Percentiles rank a stretch among this genome's conserved stretches.
These are phyloP conservation scores for Termitomyces sp. DNA, from an alignment of 768 basidiomycete genomes.

Conservation along the genomic window DNA sequence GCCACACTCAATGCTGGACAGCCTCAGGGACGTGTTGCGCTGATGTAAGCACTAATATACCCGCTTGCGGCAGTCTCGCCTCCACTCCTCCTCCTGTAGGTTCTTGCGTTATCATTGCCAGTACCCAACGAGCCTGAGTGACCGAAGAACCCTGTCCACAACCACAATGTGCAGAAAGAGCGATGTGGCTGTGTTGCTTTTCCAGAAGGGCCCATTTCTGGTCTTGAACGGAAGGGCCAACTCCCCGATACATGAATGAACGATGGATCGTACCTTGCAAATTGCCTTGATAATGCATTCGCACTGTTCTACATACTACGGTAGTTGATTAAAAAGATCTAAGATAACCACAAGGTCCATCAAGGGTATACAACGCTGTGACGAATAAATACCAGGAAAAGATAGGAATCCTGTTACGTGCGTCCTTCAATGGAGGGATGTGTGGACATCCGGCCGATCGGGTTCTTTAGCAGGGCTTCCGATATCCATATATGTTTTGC, in stretches of 20 bases:
- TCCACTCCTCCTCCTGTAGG: not conserved
- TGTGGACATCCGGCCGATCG: not conserved
- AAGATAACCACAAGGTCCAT: slow-evolving; percentile 5
- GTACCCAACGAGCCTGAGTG: too few species aligned
- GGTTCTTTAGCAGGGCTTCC: slow-evolving; percentile 3
- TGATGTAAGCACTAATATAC: slow-evolving; percentile 9
- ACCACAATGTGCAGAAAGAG: not conserved
- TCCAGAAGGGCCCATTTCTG: not conserved
- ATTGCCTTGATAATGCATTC: not conserved
- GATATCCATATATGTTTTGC: slow-evolving; percentile 15
- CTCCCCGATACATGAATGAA: not conserved
- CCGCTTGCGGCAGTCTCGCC: not conserved
- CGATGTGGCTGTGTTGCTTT: slow-evolving; percentile 5
- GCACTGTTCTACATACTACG: not conserved
- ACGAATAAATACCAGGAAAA: slow-evolving; percentile 2
- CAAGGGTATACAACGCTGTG: slow-evolving; percentile 9
- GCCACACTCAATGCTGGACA: slow-evolving; percentile 6
- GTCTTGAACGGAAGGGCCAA: not conserved
- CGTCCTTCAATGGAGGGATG: slow-evolving; percentile 1
- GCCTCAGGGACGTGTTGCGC: slow-evolving; percentile 13
- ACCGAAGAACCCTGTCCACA: not conserved
- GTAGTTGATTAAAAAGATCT: slow-evolving; percentile 5
- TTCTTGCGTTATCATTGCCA: not conserved
- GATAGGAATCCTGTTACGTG: not conserved
- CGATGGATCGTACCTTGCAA: not conserved